Percentiles rank a stretch among this genome's conserved stretches.
These are phyloP conservation scores for Noccaea bulbosa DNA, from an alignment of 345 rosid species.

Conservation along the genomic window DNA sequence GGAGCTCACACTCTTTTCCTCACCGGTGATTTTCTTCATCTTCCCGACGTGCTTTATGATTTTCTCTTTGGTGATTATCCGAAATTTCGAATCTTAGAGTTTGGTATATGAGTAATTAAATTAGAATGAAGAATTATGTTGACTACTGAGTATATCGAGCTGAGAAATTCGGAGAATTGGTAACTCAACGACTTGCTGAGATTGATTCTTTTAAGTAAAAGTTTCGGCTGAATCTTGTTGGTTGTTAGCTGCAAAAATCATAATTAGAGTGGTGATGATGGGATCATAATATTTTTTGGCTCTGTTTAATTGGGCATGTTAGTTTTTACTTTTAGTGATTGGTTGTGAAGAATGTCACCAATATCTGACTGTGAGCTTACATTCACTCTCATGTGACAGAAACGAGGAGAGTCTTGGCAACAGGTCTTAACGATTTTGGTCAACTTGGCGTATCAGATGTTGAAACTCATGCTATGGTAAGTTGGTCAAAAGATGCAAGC, in stretches of 20 bases:
- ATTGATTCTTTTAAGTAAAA: background rate
- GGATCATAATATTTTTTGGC: background rate
- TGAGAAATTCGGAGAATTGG: slow-evolving; percentile 8
- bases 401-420: slow-evolving; percentile 76
- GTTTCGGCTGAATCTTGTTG: slow-evolving; percentile 5
- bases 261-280: background rate
- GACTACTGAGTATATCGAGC: slow-evolving; percentile 14
- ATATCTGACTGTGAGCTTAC: slow-evolving; percentile 32
- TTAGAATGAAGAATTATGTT: too few species aligned
- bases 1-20: slow-evolving; percentile 97
- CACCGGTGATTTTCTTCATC: slow-evolving; percentile 54
- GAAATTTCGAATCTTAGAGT: background rate
- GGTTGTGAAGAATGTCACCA: background rate
- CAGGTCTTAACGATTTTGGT: slow-evolving; percentile 91
- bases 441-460: slow-evolving; percentile 70
- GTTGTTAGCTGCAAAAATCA: background rate
- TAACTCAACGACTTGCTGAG: background rate
- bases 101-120: background rate
- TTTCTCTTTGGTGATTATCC: background rate
- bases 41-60: background rate
- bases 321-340: slow-evolving; percentile 8
- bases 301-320: slow-evolving; percentile 19
- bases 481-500: slow-evolving; percentile 22
- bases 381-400: slow-evolving; percentile 53
- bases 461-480: slow-evolving; percentile 59